These are phyloP conservation scores for Leccinum cinnamomeum DNA, from an alignment of 1,284 basidiomycete genomes.

Conservation along the genomic window DNA sequence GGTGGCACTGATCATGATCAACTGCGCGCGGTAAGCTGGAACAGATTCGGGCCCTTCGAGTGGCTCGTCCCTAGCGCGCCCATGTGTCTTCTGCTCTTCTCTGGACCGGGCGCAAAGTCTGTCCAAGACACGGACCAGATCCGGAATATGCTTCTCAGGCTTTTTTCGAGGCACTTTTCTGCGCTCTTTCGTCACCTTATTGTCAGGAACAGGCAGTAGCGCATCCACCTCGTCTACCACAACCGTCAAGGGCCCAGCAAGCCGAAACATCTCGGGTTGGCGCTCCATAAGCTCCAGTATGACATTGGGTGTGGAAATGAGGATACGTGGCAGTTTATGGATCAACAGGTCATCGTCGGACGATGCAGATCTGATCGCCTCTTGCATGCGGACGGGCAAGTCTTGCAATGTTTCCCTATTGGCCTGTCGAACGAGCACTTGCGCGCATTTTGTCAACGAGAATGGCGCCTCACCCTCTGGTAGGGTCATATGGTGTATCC, in stretches of 20 bases:
- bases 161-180: slow-evolving; percentile 37
- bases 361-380: slow-evolving; percentile 36
- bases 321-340: slow-evolving; percentile 56
- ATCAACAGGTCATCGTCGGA: slow-evolving; percentile 42
- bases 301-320: slow-evolving; percentile 71
- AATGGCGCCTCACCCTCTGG: slow-evolving; percentile 31
- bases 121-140: slow-evolving; percentile 59
- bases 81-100: slow-evolving; percentile 1
- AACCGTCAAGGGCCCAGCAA: slow-evolving; percentile 52
- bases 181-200: slow-evolving; percentile 34
- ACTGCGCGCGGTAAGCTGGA: slow-evolving; percentile 47
- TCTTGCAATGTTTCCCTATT: slow-evolving; percentile 33
- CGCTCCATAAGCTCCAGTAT: slow-evolving; percentile 53
- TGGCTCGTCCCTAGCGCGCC: slow-evolving; percentile 4
- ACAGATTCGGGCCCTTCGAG: slow-evolving; percentile 4
- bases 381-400: slow-evolving; percentile 32
- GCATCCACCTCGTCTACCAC: slow-evolving; percentile 77
- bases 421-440: slow-evolving; percentile 55
- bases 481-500: slow-evolving; percentile 58
- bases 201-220: slow-evolving; percentile 51
- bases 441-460: slow-evolving; percentile 46
- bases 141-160: slow-evolving; percentile 52
- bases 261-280: slow-evolving; percentile 44
- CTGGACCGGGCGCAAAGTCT: slow-evolving; percentile 42
- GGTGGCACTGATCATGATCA: slow-evolving; percentile 70